Evolutionary conservation across 768 basidiomycete genomes (phyloP).

Genomic region (Boletus vinaceobasis): DNA sequence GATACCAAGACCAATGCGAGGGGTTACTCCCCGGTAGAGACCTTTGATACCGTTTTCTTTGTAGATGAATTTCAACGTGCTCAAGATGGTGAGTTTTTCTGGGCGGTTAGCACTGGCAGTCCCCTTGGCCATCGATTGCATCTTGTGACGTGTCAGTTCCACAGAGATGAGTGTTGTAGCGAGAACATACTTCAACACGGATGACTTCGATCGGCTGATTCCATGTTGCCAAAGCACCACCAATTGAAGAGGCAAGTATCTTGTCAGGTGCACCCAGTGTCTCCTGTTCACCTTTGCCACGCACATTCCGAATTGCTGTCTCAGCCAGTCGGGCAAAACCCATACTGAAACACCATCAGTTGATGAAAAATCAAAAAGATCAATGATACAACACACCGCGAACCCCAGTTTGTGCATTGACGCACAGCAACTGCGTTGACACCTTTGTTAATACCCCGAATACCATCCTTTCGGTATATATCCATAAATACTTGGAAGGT

Average conservation of each 20-base stretch:
- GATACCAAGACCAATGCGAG: constrained; percentile 91
- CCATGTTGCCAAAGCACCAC: constrained; percentile 97
- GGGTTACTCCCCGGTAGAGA: constrained; percentile 95
- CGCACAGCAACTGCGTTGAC: constrained; percentile 93
- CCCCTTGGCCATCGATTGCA: constrained; percentile 97
- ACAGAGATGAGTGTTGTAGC: neutral
- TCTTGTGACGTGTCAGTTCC: constrained; percentile 45
- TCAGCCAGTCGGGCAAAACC: constrained; percentile 96
- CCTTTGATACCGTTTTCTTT: constrained; percentile 95
- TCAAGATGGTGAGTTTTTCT: constrained; percentile 86
- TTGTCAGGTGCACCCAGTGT: constrained; percentile 77
- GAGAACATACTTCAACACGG: constrained; percentile 75
- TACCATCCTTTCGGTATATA: constrained; percentile 90
- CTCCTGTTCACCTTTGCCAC: constrained; percentile 77
- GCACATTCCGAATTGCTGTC: constrained; percentile 65
- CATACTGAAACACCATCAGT: constrained; percentile 55
- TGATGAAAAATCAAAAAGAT: neutral
- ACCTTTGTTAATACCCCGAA: constrained; percentile 97
- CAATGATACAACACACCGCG: constrained; percentile 51
- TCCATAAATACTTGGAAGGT: constrained; percentile 95
- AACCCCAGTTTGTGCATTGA: constrained; percentile 93
- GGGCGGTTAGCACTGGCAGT: constrained; percentile 74
- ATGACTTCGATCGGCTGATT: constrained; percentile 99
- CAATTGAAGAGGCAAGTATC: constrained; percentile 82
- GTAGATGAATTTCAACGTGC: constrained; percentile 93